Base-by-base conservation (phyloP, 495 filamentous ascomycete species). In the Neurospora africana region DNA sequence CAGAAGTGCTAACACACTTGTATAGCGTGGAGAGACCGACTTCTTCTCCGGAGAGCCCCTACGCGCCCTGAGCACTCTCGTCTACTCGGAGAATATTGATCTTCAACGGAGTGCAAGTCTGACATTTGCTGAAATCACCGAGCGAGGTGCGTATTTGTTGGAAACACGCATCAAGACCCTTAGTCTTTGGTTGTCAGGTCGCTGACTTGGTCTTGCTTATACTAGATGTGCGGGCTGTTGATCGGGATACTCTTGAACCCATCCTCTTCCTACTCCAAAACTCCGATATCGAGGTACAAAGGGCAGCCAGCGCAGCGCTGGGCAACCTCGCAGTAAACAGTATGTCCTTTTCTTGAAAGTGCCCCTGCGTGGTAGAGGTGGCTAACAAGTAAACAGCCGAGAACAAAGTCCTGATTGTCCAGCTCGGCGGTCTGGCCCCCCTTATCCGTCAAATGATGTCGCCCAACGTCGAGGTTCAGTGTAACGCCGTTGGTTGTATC, bases 1-100 rank as follows among this genome's bases (percentile, higher is more conserved):
- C 65, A 27, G 70, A 39, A 6, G n/a, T 35, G n/a, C 77, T 78
- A 71, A 79, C 75, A 79, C 75, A 27, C 69, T 33, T 33, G 33
- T 7, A 47, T 71, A 98, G 95, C 90, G 94, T 78, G 89, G 89
- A 70, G 96, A 98, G 78, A 97, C 93, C 75, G 94, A 99, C 80
- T 99, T 99, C 88, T 99, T 99, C 83, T 89, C 92, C 33, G 95
- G 95, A 81, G 93, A 97, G 78, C 95, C 95, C n/a, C 89, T 99
- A 73, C 91, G 90, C 80, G 95, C 95, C 44, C 84, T 99, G 61
- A 97, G 92, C 83, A 98, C 94, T 5, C 86, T 99, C 4, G 95
- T 99, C 39, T 98, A 97, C 79, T 98, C 96, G 53, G 94, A 98
- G 78, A 99, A 99, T 85, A 93, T 99, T 79, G 96, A 99, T 76